Base-by-base conservation (phyloP, 495 filamentous ascomycete genomes). In the Talaromyces proteolyticus region DNA sequence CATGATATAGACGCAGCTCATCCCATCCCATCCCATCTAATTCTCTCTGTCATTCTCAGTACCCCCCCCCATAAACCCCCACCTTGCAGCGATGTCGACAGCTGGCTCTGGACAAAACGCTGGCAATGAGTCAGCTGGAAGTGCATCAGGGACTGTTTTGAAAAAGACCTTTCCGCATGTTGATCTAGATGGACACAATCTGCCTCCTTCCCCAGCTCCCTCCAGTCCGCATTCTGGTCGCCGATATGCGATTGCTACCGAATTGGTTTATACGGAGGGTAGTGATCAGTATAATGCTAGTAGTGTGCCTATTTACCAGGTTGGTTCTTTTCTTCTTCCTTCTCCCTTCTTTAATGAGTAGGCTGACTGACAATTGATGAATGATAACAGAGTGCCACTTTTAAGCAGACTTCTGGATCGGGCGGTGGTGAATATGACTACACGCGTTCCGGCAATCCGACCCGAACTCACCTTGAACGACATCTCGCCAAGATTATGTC, bases 401-500 rank as follows among this genome's bases (percentile, higher is more conserved):
- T 98, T 76, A 97, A 97, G 69, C 93, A 96, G 72, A 80, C 81
- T 47, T 91, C 90, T 48, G 80, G 76, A 53, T 81, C 79, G 49
- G 88, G 87, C 42, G 86, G 81, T 39, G 74, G 73, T 48, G 91
- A 96, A 66, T 98, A 97, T 72, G 93, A 98, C 75, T 98, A 98
- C 76, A 96, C 93, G 34, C 85, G 93, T 20, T 95, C 90, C 26
- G 93, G 93, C 23, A 98, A 98, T 62, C 93, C 93, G 16, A 98
- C 93, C 42, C 82, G 93, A 42, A 95, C 92, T 19, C 94, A 97
- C 61, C 81, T 98, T 51, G 93, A 98, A 70, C 84, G 93, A 51
- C 93, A 98, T 66, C 77, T 98, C 51, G 94, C 93, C 53, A 97
- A 97, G 79, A 95, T 98, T 68, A 98, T 97, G 94, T 85, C 85